Conservation (phyloP, 176 grass and related monocot genomes). For the Bromus sterilis region DNA sequence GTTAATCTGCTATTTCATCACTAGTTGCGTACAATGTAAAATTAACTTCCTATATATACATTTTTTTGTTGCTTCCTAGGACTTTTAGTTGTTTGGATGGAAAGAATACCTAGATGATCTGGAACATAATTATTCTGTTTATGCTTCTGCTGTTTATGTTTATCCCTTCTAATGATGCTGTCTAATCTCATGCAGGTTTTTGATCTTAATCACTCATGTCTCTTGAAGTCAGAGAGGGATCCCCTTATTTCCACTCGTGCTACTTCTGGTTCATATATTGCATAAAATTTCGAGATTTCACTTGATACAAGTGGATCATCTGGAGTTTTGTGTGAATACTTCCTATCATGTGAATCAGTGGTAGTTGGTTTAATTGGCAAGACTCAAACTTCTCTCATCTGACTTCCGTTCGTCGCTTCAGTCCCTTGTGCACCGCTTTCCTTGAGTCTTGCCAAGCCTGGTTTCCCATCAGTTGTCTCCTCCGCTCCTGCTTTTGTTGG, state of each 20-base stretch:
- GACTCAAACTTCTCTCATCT: slow-evolving; percentile 41
- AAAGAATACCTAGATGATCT: not conserved
- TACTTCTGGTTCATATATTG: slow-evolving; percentile 78
- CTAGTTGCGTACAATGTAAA: not conserved
- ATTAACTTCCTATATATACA: not conserved
- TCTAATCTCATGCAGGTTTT: slow-evolving; percentile 19
- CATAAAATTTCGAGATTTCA: slow-evolving; percentile 63
- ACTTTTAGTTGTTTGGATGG: not conserved
- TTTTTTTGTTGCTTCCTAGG: not conserved
- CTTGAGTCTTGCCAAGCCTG: slow-evolving; percentile 45
- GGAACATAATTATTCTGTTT: not conserved
- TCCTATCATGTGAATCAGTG: slow-evolving; percentile 55
- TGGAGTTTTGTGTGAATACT: slow-evolving; percentile 51
- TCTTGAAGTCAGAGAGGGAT: slow-evolving; percentile 47
- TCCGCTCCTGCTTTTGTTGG: slow-evolving; percentile 5
- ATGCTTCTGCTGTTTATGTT: not conserved
- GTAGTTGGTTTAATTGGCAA: slow-evolving; percentile 47
- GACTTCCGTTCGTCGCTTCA: not conserved
- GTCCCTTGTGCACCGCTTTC: slow-evolving; percentile 6
- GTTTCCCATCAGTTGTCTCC: not conserved
- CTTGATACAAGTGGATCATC: slow-evolving; percentile 48
- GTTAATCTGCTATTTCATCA: not conserved
- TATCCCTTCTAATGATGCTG: not conserved
- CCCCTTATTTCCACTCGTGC: slow-evolving; percentile 48
- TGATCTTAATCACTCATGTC: slow-evolving; percentile 50